phyloP scores from a whole-genome alignment of 208 protist genomes.

The Acanthamoeba triangularis region DNA sequence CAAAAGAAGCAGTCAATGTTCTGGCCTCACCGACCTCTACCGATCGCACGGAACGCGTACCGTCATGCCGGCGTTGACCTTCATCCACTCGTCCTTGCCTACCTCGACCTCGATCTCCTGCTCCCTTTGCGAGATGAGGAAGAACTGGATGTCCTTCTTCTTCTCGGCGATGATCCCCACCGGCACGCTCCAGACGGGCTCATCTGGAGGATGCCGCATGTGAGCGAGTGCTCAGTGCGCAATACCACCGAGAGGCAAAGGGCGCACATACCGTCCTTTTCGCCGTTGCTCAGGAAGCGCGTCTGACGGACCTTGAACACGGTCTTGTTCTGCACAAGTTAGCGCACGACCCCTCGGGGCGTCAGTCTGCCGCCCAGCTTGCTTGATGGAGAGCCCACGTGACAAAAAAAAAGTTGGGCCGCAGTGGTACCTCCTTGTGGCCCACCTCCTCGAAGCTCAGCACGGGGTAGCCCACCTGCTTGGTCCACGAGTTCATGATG shows the following conservation, averaged over 20 bases:
- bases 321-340: slow-evolving; percentile 50
- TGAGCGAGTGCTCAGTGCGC: no score
- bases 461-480: slow-evolving; percentile 96
- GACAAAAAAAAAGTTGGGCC: neutral
- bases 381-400: neutral
- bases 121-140: slow-evolving; percentile 24
- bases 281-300: slow-evolving; percentile 48
- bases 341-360: neutral
- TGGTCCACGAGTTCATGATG: slow-evolving; percentile 96
- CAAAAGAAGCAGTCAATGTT: no score
- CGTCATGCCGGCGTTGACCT: slow-evolving; percentile 51
- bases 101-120: slow-evolving; percentile 49
- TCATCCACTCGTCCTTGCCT: slow-evolving; percentile 31
- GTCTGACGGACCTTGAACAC: slow-evolving; percentile 53
- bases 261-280: slow-evolving; percentile 7
- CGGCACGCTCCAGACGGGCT: slow-evolving; percentile 10
- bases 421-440: slow-evolving; percentile 7
- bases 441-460: slow-evolving; percentile 77
- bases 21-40: neutral
- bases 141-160: slow-evolving; percentile 23
- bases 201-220: neutral
- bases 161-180: slow-evolving; percentile 28
- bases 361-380: no score
- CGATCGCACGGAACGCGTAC: neutral
- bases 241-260: no score